Evolutionary conservation across 163 green algal species (phyloP).

Genomic region (Scenedesmus sp.): DNA sequence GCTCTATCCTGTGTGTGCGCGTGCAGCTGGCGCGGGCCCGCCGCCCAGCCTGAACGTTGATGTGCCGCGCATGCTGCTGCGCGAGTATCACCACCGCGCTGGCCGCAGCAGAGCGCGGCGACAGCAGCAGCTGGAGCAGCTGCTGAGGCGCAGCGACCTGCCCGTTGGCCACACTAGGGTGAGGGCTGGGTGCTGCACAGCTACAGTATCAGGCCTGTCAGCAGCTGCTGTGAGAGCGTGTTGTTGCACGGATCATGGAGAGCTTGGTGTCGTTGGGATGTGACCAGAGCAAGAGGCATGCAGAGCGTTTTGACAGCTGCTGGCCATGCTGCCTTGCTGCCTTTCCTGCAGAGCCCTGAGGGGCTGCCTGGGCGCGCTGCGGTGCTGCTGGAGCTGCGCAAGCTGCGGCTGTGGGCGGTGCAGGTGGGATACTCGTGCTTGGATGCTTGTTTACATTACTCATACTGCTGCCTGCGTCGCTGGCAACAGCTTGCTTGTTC

Average conservation of each 20-base stretch:
- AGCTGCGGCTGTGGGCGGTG: conserved; percentile 71
- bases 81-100: conserved; percentile 30
- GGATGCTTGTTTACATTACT: neutral
- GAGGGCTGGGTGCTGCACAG: neutral
- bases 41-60: conserved; percentile 40
- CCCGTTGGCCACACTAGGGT: conserved; percentile 30
- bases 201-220: neutral
- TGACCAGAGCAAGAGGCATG: too few species aligned
- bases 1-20: neutral
- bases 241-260: neutral
- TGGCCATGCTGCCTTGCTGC: neutral
- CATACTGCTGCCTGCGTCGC: too few species aligned
- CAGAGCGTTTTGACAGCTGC: too few species aligned
- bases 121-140: conserved; percentile 24
- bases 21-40: conserved; percentile 6
- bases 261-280: too few species aligned
- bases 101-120: neutral
- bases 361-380: conserved; percentile 52
- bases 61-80: conserved; percentile 23
- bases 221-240: neutral
- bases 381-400: conserved; percentile 70
- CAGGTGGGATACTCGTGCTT: conserved; percentile 70
- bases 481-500: neutral
- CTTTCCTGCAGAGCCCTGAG: conserved; percentile 32
- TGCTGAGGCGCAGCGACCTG: conserved; percentile 24